Percentiles rank a stretch among this genome's conserved stretches.
These are phyloP conservation scores for Mucor circinelloides DNA, from an alignment of 371 early-diverging fungal genomes.

Conservation along the genomic window DNA sequence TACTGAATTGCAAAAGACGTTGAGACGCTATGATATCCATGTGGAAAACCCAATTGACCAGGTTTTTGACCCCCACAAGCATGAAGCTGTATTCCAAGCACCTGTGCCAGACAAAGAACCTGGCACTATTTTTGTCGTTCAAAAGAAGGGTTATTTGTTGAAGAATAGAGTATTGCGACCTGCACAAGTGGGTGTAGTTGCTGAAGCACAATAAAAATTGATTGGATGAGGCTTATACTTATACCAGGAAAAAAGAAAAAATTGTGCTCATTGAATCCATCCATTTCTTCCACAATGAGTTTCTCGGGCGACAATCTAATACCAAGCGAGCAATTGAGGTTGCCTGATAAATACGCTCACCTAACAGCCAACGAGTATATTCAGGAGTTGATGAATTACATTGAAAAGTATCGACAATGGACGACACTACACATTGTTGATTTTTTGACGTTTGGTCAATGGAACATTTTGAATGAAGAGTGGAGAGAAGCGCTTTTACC, in stretches of 20 bases:
- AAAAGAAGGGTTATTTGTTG: slow-evolving; percentile 83
- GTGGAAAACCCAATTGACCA: slow-evolving; percentile 15
- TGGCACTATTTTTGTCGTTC: slow-evolving; percentile 77
- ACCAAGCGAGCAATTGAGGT: neutral
- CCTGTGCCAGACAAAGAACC: slow-evolving; percentile 80
- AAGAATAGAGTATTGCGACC: slow-evolving; percentile 85
- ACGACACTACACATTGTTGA: slow-evolving; percentile 51
- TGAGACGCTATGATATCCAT: slow-evolving; percentile 67
- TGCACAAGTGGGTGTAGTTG: slow-evolving; percentile 91
- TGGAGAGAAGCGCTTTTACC: slow-evolving; percentile 38
- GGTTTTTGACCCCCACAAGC: slow-evolving; percentile 47
- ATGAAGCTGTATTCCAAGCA: slow-evolving; percentile 50
- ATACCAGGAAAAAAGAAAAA: neutral
- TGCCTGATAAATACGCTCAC: slow-evolving; percentile 20
- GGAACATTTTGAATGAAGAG: slow-evolving; percentile 38
- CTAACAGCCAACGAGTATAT: slow-evolving; percentile 28
- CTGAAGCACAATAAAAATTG: slow-evolving; percentile 21
- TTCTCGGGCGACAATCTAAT: neutral
- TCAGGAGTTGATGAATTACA: slow-evolving; percentile 22
- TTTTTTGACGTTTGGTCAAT: slow-evolving; percentile 45
- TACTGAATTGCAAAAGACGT: slow-evolving; percentile 72
- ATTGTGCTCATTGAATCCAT: neutral
- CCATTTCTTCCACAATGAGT: neutral
- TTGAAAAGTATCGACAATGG: slow-evolving; percentile 29
- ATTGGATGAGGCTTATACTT: neutral